These are phyloP conservation scores for Polytrichum commune DNA, from an alignment of 225 moss, liverwort and hornwort genomes.

Conservation along the genomic window DNA sequence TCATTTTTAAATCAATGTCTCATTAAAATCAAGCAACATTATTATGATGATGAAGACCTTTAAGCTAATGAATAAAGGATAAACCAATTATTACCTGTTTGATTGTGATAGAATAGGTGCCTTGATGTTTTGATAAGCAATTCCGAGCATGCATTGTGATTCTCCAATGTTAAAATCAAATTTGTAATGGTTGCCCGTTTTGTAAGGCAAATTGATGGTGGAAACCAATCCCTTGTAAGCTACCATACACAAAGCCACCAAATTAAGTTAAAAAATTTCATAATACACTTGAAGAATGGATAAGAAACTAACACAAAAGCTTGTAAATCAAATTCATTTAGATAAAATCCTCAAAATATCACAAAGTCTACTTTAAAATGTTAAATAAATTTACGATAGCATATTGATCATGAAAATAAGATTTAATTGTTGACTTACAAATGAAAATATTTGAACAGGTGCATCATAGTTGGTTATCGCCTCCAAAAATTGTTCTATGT, in stretches of 20 bases:
- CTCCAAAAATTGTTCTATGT: conserved; percentile 29
- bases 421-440: conserved; percentile 17
- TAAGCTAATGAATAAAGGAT: neutral
- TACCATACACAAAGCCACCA: too few species aligned
- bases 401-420: too few species aligned
- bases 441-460: conserved; percentile 24
- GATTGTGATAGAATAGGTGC: neutral
- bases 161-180: conserved; percentile 19
- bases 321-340: too few species aligned
- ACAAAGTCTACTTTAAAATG: too few species aligned
- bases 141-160: neutral
- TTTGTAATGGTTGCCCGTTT: conserved; percentile 27
- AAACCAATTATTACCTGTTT: neutral
- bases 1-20: neutral
- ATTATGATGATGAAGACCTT: neutral
- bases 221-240: too few species aligned
- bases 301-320: too few species aligned
- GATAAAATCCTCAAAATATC: too few species aligned
- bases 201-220: conserved; percentile 14
- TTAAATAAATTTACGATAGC: too few species aligned
- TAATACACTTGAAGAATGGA: too few species aligned
- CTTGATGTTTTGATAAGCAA: neutral
- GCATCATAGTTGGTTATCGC: conserved; percentile 23
- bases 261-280: too few species aligned
- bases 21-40: neutral